Percentiles rank a stretch among this genome's conserved stretches.
These are phyloP conservation scores for Calocybe gangraenosa DNA, from an alignment of 768 basidiomycete species.

Conservation along the genomic window DNA sequence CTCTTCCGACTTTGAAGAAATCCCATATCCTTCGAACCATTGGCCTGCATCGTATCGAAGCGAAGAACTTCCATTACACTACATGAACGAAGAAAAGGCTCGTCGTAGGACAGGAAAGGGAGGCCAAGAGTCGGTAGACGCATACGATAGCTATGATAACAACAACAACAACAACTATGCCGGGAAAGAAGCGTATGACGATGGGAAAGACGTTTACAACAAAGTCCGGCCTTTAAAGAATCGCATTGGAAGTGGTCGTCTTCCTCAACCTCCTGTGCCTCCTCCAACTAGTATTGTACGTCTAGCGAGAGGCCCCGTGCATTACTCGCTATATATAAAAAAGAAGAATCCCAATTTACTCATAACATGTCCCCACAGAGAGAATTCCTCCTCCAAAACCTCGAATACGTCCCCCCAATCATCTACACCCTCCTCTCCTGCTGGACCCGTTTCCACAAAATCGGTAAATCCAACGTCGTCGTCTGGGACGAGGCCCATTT, in stretches of 20 bases:
- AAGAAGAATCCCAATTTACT: slow-evolving; percentile 16
- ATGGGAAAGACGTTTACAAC: slow-evolving; percentile 49
- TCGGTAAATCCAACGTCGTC: slow-evolving; percentile 80
- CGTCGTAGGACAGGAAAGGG: slow-evolving; percentile 37
- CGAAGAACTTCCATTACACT: slow-evolving; percentile 46
- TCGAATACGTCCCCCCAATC: slow-evolving; percentile 71
- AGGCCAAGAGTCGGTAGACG: slow-evolving; percentile 14
- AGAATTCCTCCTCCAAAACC: slow-evolving; percentile 78
- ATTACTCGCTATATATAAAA: slow-evolving; percentile 8
- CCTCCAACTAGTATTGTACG: slow-evolving; percentile 64
- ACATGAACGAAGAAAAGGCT: slow-evolving; percentile 67
- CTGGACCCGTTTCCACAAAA: slow-evolving; percentile 89
- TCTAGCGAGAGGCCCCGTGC: slow-evolving; percentile 15
- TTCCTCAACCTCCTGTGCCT: slow-evolving; percentile 55
- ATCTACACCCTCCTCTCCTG: slow-evolving; percentile 92
- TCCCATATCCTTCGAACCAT: slow-evolving; percentile 49
- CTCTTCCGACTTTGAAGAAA: slow-evolving; percentile 70
- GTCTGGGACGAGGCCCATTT: slow-evolving; percentile 99
- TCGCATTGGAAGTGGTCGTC: slow-evolving; percentile 50
- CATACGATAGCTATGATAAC: slow-evolving; percentile 16
- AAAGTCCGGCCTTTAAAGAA: slow-evolving; percentile 37
- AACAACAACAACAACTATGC: slow-evolving; percentile 27
- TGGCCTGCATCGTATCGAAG: slow-evolving; percentile 33
- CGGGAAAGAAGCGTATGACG: slow-evolving; percentile 29
- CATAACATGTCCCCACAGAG: slow-evolving; percentile 42